phyloP scores from a whole-genome alignment of 495 filamentous ascomycete genomes.

The Letharia lupina region DNA sequence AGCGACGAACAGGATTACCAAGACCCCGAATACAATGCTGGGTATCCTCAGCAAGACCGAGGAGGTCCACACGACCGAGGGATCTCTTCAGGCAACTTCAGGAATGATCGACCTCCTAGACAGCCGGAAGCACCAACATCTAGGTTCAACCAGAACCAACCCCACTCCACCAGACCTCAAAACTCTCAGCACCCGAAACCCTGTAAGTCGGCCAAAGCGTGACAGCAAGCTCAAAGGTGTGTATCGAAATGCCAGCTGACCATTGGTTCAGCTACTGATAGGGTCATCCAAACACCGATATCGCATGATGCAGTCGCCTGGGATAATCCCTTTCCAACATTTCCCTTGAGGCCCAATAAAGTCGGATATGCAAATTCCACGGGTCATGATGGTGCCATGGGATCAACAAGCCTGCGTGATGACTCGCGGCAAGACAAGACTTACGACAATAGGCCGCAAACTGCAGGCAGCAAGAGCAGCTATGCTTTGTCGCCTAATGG shows the following conservation, averaged over 20 bases:
- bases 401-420: conserved; percentile 44
- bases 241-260: conserved; percentile 3
- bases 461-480: conserved; percentile 23
- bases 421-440: conserved; percentile 50
- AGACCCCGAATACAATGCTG: neutral
- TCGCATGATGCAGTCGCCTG: conserved; percentile 46
- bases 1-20: neutral
- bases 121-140: conserved; percentile 2
- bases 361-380: conserved; percentile 9
- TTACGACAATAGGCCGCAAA: conserved; percentile 32
- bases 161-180: conserved; percentile 5
- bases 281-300: conserved; percentile 31
- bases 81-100: neutral
- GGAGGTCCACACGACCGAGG: neutral
- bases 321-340: conserved; percentile 61
- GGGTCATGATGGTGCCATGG: conserved; percentile 17
- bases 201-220: conserved; percentile 8
- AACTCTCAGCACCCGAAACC: conserved; percentile 13
- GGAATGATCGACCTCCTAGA: neutral
- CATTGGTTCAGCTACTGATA: conserved; percentile 21
- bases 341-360: conserved; percentile 46
- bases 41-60: neutral
- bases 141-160: neutral
- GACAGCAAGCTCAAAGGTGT: neutral
- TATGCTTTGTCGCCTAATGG: neutral